A percentile compares a stretch with the other conserved stretches of the same genome.
Conservation (phyloP, 2,329 filamentous ascomycete species). For the Venturia effusa region DNA sequence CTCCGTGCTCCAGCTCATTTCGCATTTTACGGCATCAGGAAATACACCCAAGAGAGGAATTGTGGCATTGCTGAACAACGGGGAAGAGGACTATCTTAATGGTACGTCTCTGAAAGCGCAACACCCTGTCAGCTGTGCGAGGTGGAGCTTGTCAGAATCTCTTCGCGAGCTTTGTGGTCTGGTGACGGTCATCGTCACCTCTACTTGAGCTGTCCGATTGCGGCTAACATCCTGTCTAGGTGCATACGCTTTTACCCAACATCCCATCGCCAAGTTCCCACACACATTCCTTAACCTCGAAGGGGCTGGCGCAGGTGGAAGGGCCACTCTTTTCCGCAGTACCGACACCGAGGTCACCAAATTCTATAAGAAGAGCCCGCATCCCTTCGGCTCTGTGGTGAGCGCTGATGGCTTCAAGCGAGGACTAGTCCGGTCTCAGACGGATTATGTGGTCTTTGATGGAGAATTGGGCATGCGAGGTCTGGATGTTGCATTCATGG, state of each 20-base stretch:
- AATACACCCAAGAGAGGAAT: conserved; percentile 70
- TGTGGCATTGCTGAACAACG: conserved; percentile 84
- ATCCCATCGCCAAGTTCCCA: conserved; percentile 67
- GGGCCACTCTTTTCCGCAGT: conserved; percentile 76
- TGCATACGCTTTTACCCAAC: conserved; percentile 72
- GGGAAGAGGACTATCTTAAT: conserved; percentile 85
- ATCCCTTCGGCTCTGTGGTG: conserved; percentile 78
- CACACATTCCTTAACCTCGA: conserved; percentile 92
- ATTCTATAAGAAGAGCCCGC: conserved; percentile 58
- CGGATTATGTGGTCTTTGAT: conserved; percentile 79
- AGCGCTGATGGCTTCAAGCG: conserved; percentile 74
- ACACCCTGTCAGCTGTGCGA: background rate
- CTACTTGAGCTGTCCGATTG: background rate
- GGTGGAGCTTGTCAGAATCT: background rate
- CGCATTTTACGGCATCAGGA: conserved; percentile 65
- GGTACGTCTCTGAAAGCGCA: conserved; percentile 35
- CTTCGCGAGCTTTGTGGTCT: background rate
- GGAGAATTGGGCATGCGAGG: conserved; percentile 71
- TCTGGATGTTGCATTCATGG: conserved; percentile 84
- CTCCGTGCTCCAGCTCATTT: conserved; percentile 74
- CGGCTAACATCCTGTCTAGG: background rate
- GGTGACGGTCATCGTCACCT: background rate
- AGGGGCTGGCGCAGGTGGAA: conserved; percentile 82
- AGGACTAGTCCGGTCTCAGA: conserved; percentile 71
- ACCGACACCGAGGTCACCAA: conserved; percentile 79